phyloP scores from a whole-genome alignment of 345 rosid genomes.

The Theobroma cacao region DNA sequence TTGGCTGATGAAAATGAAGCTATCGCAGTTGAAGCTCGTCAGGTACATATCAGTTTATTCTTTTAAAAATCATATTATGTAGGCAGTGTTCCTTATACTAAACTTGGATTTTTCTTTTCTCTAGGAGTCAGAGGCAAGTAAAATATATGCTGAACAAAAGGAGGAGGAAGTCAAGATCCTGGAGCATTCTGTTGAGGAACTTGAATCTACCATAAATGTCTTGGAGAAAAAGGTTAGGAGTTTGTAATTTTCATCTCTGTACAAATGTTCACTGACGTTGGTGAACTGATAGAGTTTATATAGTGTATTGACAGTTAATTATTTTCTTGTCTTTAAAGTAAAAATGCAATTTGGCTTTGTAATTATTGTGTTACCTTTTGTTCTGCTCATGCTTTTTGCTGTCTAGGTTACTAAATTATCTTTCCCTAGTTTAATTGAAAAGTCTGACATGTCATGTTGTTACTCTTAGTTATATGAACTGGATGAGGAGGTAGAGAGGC shows the following conservation, averaged over 20 bases:
- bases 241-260: background rate
- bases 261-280: background rate
- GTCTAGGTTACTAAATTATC: background rate
- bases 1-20: slow-evolving; percentile 91
- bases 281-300: background rate
- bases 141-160: slow-evolving; percentile 73
- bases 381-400: slow-evolving; percentile 11
- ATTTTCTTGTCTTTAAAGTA: background rate
- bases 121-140: slow-evolving; percentile 80
- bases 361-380: background rate
- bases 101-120: slow-evolving; percentile 9
- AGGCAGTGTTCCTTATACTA: background rate
- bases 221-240: slow-evolving; percentile 79
- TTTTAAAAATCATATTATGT: background rate
- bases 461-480: slow-evolving; percentile 67
- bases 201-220: slow-evolving; percentile 75
- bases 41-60: slow-evolving; percentile 37
- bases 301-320: background rate
- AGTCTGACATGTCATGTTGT: slow-evolving; percentile 19
- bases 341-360: background rate
- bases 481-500: slow-evolving; percentile 83
- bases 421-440: background rate
- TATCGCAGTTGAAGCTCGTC: slow-evolving; percentile 72
- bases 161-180: slow-evolving; percentile 90
- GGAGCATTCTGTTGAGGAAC: slow-evolving; percentile 85